Evolutionary conservation across 2,329 filamentous ascomycete genomes (phyloP).

Genomic region (Tothia fuscella): DNA sequence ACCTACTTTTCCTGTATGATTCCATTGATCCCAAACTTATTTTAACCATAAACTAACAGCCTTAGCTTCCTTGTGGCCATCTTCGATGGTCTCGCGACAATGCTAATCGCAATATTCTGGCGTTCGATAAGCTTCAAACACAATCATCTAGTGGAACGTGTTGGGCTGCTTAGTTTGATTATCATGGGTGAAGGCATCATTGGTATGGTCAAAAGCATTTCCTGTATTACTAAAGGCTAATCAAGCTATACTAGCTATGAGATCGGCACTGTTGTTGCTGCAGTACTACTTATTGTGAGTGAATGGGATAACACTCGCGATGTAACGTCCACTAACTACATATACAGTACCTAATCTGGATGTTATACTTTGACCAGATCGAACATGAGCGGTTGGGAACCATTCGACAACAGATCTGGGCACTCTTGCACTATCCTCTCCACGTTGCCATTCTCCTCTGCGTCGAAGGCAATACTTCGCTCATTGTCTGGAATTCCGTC

Average conservation of each 20-base stretch:
- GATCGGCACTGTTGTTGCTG: slow-evolving; percentile 4
- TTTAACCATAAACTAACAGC: slow-evolving; percentile 18
- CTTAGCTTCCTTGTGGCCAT: slow-evolving; percentile 40
- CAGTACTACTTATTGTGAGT: slow-evolving; percentile 3
- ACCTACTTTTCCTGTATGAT: slow-evolving; percentile 1
- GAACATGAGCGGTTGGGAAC: slow-evolving; percentile 21
- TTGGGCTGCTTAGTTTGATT: slow-evolving; percentile 48
- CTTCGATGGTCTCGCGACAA: slow-evolving; percentile 38
- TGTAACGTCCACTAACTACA: background rate
- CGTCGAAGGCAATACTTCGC: slow-evolving; percentile 17
- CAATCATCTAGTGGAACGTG: slow-evolving; percentile 46
- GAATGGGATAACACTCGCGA: too few relatives aligned
- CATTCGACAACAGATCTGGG: slow-evolving; percentile 24
- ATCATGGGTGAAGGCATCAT: slow-evolving; percentile 52
- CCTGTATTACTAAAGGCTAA: slow-evolving; percentile 11
- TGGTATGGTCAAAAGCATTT: slow-evolving; percentile 38
- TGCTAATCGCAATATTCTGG: slow-evolving; percentile 40
- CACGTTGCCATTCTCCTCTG: slow-evolving; percentile 20
- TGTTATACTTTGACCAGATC: slow-evolving; percentile 24
- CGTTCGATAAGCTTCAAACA: slow-evolving; percentile 42
- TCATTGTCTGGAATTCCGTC: slow-evolving; percentile 14
- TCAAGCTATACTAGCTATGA: background rate
- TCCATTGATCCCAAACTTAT: slow-evolving; percentile 1
- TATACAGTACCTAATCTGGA: slow-evolving; percentile 20
- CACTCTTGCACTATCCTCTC: slow-evolving; percentile 21